Evolutionary conservation across 2,329 filamentous ascomycete genomes (phyloP), one percentile per base, ranked within the genome.

Genomic region (Cyclaneusma minus): DNA sequence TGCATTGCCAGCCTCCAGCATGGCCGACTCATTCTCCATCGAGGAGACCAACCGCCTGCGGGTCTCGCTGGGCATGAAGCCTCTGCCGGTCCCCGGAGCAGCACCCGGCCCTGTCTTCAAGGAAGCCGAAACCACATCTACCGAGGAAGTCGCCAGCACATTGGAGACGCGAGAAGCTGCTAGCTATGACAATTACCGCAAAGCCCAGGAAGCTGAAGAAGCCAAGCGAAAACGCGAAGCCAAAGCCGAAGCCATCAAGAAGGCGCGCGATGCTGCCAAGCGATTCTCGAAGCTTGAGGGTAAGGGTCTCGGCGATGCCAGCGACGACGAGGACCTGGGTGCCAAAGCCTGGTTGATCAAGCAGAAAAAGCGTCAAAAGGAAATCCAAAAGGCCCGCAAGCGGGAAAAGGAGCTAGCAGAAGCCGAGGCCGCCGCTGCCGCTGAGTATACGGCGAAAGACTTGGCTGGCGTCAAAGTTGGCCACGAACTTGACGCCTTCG

Each of bases 1-100:
- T 16, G 16, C 5, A 25, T 25, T 7, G 12, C 11, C 6, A 18
- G 10, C 13, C 11, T 18, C 12, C 31, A 41, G 10, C 14, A 49
- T 49, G 45, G 35, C 44, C 59, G 69, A 75, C 49, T 60, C 72
- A 41, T 69, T 81, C 22, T 76, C 79, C 15, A 85, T 95, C 47
- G 81, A 91, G 53, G 84, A 94, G 63, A 83, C 82, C 38, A 95
- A 95, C 58, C 80, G 85, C 47, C 77, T 94, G 45, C 83, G 87
- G 43, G 64, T 76, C 42, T 82, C 83, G 25, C 71, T 94, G 57
- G 87, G 87, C 45, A 72, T 94, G 61, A 82, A 87, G 47, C 85
- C 84, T 14, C 59, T 95, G 44, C 82, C 84, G 13, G 80, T 91
- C 7, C 80, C 85, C 14, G 81, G 81, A 38, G 64, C 62, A 31